Conservation (phyloP, 108 stramenopile genomes). For the Cylindrotheca fusiformis region DNA sequence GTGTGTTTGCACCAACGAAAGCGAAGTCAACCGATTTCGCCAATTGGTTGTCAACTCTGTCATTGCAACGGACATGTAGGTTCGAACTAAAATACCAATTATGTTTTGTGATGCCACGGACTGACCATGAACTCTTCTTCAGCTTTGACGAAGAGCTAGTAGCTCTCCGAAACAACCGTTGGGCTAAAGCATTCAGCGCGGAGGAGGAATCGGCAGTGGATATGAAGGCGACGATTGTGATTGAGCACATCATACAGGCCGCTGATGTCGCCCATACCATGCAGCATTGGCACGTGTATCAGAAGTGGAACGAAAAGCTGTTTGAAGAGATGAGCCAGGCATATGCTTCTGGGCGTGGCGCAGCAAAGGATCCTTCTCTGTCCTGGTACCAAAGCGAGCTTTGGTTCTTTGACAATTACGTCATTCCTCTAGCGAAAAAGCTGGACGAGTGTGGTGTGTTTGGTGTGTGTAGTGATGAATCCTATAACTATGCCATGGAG, state of each 20-base stretch:
- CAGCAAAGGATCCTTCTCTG: neutral
- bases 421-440: slow-evolving; percentile 11
- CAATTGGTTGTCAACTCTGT: slow-evolving; percentile 24
- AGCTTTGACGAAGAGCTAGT: slow-evolving; percentile 11
- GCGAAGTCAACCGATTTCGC: slow-evolving; percentile 16
- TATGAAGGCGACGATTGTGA: slow-evolving; percentile 9
- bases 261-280: slow-evolving; percentile 11
- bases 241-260: slow-evolving; percentile 4
- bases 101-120: too few species aligned
- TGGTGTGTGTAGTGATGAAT: slow-evolving; percentile 9
- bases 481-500: neutral
- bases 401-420: slow-evolving; percentile 16
- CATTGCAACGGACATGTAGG: slow-evolving; percentile 30
- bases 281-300: slow-evolving; percentile 12
- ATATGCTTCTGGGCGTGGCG: neutral
- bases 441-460: slow-evolving; percentile 13
- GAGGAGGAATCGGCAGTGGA: slow-evolving; percentile 5
- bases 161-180: slow-evolving; percentile 15
- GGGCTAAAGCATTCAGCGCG: slow-evolving; percentile 28
- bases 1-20: slow-evolving; percentile 11
- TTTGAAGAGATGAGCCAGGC: neutral
- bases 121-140: too few species aligned
- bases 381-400: slow-evolving; percentile 10
- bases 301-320: slow-evolving; percentile 12
- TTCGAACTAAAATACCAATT: too few species aligned